These are phyloP conservation scores for cucumber (Cucumis sativus) DNA, from an alignment of 306 rosid species.

Conservation along the genomic window DNA sequence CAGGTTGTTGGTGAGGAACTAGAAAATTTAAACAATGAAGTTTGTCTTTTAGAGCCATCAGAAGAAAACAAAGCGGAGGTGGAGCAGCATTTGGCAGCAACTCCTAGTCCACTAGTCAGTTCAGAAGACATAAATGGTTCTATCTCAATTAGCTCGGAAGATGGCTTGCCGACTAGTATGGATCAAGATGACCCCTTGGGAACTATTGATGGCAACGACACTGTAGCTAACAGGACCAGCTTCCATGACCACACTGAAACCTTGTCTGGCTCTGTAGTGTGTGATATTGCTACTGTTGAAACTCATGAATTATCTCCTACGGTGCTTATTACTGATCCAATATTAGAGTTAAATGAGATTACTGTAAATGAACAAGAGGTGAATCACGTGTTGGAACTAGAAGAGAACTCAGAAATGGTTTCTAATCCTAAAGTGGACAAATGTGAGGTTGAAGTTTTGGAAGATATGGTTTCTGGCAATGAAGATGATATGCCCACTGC, in stretches of 20 bases:
- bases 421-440: not conserved
- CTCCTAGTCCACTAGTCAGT: slow-evolving; percentile 1
- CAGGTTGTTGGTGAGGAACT: not conserved
- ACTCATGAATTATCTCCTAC: not conserved
- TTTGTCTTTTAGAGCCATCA: slow-evolving; percentile 1
- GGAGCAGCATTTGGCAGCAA: slow-evolving; percentile 11
- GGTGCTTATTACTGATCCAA: not conserved
- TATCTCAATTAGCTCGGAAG: slow-evolving; percentile 3
- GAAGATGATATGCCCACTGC: slow-evolving; percentile 1
- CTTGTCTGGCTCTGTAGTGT: not conserved
- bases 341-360: not conserved
- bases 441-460: not conserved
- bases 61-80: not conserved
- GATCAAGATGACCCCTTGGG: slow-evolving; percentile 12
- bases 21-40: not conserved
- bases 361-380: not conserved
- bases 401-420: not conserved
- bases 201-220: not conserved
- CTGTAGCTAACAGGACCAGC: not conserved
- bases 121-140: not conserved
- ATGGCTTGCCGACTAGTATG: slow-evolving; percentile 12
- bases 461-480: not conserved
- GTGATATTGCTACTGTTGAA: not conserved
- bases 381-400: not conserved
- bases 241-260: not conserved